Percentiles rank a stretch among this genome's conserved stretches.
These are phyloP conservation scores for Populus deltoides DNA, from an alignment of 345 rosid species.

Conservation along the genomic window DNA sequence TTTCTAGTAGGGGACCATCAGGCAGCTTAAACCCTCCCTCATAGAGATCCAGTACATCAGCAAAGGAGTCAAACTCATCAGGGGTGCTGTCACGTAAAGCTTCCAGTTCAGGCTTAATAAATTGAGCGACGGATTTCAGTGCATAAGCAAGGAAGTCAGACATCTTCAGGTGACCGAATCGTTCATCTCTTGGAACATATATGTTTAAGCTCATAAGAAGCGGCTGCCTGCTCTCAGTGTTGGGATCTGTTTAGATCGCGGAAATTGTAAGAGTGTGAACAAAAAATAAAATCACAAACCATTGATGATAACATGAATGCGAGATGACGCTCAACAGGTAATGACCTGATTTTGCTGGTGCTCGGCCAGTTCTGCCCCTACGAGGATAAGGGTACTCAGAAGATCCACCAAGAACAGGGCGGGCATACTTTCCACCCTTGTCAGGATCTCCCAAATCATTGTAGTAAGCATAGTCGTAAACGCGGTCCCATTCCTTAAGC, in stretches of 20 bases:
- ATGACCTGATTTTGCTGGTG: slow-evolving; percentile 33
- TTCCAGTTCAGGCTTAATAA: slow-evolving; percentile 34
- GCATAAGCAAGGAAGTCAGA: slow-evolving; percentile 39
- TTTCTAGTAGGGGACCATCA: slow-evolving; percentile 18
- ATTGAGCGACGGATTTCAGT: slow-evolving; percentile 34
- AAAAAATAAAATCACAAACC: not conserved
- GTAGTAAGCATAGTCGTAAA: slow-evolving; percentile 45
- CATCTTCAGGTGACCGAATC: slow-evolving; percentile 43
- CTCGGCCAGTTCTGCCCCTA: slow-evolving; percentile 46
- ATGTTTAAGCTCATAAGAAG: slow-evolving; percentile 27
- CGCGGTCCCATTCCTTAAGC: slow-evolving; percentile 19
- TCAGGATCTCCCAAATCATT: slow-evolving; percentile 48
- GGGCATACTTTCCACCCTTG: slow-evolving; percentile 23
- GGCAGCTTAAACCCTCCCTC: slow-evolving; percentile 37
- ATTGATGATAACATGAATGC: not conserved
- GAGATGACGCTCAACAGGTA: not conserved
- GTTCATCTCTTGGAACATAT: slow-evolving; percentile 43
- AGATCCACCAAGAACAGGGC: slow-evolving; percentile 49
- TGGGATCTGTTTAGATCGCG: slow-evolving; percentile 27
- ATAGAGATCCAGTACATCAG: slow-evolving; percentile 32
- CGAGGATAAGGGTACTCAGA: slow-evolving; percentile 43
- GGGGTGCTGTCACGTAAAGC: slow-evolving; percentile 32
- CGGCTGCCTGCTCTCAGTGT: slow-evolving; percentile 31
- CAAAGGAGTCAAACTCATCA: slow-evolving; percentile 40
- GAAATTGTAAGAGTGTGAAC: not conserved